These are phyloP conservation scores for Zasmidium citrigriseum DNA, from an alignment of 2,329 filamentous ascomycete genomes.

Conservation along the genomic window DNA sequence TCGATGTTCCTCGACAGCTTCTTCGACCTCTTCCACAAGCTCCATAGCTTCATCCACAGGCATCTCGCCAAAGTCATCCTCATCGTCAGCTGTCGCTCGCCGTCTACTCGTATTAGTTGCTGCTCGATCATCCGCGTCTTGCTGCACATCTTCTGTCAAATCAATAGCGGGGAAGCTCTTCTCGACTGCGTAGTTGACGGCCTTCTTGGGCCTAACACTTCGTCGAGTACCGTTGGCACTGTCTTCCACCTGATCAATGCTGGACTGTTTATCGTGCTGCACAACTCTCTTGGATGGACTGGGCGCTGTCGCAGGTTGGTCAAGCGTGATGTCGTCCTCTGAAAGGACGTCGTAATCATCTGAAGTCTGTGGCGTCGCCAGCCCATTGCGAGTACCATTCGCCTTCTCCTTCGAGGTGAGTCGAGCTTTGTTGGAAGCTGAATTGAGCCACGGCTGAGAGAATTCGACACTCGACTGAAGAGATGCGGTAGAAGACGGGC, in stretches of 20 bases:
- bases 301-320: no score
- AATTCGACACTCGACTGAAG: constrained; percentile 1
- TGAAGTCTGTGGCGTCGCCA: no score
- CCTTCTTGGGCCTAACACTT: constrained; percentile 1
- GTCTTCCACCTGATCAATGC: no score
- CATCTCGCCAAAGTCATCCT: constrained; percentile 18
- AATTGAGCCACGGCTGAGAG: constrained; percentile 9
- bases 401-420: background rate
- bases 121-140: background rate
- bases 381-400: background rate
- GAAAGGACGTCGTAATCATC: background rate
- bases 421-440: background rate
- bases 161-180: background rate
- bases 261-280: no score
- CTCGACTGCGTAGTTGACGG: background rate
- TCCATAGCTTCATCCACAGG: constrained; percentile 20
- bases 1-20: constrained; percentile 10
- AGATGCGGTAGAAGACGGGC: constrained; percentile 1
- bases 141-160: background rate
- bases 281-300: no score
- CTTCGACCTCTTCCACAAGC: constrained; percentile 14
- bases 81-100: constrained; percentile 3
- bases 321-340: no score
- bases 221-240: background rate
- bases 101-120: background rate